Conservation (phyloP, 1,284 basidiomycete genomes). For the Porodaedalea pini region DNA sequence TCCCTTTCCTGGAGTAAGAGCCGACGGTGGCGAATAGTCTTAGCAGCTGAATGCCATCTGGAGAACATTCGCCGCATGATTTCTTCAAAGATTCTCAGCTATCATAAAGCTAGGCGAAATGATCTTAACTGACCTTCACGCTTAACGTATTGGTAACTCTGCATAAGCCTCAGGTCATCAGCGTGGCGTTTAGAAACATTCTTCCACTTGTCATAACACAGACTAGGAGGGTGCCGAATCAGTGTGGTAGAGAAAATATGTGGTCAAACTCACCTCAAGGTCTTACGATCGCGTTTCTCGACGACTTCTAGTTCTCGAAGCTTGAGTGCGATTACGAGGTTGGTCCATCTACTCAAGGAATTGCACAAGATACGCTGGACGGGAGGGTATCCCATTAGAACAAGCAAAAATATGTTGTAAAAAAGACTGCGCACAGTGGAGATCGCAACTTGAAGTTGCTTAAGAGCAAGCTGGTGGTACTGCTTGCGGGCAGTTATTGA, state of each 20-base stretch:
- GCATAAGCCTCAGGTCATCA: slow-evolving; percentile 71
- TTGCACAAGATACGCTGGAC: slow-evolving; percentile 49
- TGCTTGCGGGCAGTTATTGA: slow-evolving; percentile 9
- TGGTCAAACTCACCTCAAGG: slow-evolving; percentile 43
- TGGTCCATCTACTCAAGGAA: slow-evolving; percentile 59
- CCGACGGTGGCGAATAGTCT: slow-evolving; percentile 55
- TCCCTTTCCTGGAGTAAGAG: slow-evolving; percentile 56
- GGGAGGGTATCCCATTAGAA: slow-evolving; percentile 20
- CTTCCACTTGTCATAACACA: slow-evolving; percentile 56
- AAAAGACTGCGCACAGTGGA: background rate
- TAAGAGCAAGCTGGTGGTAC: slow-evolving; percentile 5
- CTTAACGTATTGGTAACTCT: slow-evolving; percentile 75
- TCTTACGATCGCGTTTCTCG: slow-evolving; percentile 44
- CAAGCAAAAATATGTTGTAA: slow-evolving; percentile 49
- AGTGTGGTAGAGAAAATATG: background rate
- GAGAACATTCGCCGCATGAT: slow-evolving; percentile 62
- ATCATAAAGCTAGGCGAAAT: background rate
- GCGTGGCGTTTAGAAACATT: slow-evolving; percentile 53
- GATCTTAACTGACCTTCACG: slow-evolving; percentile 52
- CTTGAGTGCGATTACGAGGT: slow-evolving; percentile 68
- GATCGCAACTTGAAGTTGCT: slow-evolving; percentile 6
- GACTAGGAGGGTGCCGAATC: background rate
- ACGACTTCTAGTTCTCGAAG: slow-evolving; percentile 61
- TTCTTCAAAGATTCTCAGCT: slow-evolving; percentile 40
- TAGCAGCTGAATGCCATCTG: slow-evolving; percentile 62